phyloP scores from a whole-genome alignment of 2,329 filamentous ascomycete genomes.

The Ceratocystis huliohia region DNA sequence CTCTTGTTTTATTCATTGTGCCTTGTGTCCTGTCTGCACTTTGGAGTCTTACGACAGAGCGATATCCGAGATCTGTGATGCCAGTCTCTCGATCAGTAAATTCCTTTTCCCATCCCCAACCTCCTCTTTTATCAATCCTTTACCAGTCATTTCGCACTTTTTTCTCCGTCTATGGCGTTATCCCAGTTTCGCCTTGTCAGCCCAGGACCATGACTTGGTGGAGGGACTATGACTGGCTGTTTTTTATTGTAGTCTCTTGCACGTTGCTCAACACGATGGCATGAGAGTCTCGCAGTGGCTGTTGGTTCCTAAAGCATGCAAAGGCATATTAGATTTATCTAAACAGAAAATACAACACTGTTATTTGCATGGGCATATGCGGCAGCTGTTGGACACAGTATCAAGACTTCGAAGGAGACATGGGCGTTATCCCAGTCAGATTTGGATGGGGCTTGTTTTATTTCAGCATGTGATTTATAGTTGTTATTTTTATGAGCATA shows the following conservation, averaged over 20 bases:
- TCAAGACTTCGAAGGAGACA: neutral
- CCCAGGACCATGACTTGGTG: neutral
- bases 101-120: neutral
- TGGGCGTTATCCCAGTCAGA: neutral
- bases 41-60: neutral
- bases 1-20: neutral
- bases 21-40: neutral
- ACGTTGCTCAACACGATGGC: neutral
- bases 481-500: neutral
- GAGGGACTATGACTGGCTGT: neutral
- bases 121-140: neutral
- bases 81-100: neutral
- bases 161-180: neutral
- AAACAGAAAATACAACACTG: neutral
- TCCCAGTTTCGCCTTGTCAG: neutral
- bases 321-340: neutral
- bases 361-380: neutral
- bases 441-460: neutral
- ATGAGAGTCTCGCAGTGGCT: neutral
- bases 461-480: neutral
- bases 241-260: neutral
- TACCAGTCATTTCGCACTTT: neutral
- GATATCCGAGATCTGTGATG: conserved; percentile 3
- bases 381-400: neutral
- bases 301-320: neutral